These are phyloP conservation scores for Pezicula radicicola DNA, from an alignment of 2,329 filamentous ascomycete species.

Conservation along the genomic window DNA sequence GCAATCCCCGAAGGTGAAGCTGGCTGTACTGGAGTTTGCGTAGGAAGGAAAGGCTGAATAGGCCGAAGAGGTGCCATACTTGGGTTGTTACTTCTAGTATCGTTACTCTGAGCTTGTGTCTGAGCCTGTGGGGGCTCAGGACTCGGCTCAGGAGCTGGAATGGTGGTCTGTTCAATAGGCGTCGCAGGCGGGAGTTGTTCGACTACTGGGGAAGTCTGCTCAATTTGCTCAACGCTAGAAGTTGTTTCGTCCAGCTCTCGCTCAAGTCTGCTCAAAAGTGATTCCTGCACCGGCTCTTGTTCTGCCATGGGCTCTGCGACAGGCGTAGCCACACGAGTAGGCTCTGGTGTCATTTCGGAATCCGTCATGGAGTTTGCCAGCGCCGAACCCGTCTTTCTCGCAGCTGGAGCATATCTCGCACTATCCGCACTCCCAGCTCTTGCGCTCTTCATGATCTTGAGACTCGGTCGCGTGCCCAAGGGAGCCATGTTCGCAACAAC, in stretches of 20 bases:
- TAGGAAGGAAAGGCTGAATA: background rate
- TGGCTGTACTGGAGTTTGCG: background rate
- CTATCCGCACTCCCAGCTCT: conserved; percentile 15
- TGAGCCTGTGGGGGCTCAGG: background rate
- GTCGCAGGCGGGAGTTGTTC: background rate
- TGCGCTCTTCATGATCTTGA: conserved; percentile 51
- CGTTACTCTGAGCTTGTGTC: background rate
- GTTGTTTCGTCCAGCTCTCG: too few species aligned
- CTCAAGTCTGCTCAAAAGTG: too few species aligned
- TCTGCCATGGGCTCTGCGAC: too few species aligned
- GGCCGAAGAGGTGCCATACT: too few species aligned
- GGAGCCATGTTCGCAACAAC: conserved; percentile 83
- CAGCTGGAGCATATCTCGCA: conserved; percentile 4
- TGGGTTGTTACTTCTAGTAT: background rate
- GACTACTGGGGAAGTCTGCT: too few species aligned
- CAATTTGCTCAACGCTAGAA: too few species aligned
- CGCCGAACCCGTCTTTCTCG: conserved; percentile 22
- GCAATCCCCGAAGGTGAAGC: background rate
- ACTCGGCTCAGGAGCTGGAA: background rate
- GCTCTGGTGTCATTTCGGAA: background rate
- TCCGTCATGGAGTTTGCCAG: background rate
- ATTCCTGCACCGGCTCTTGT: too few species aligned
- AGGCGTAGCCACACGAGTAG: background rate
- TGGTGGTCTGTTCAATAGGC: background rate
- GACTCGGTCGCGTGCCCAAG: conserved; percentile 67